These are phyloP conservation scores for Citrus trifoliata DNA, from an alignment of 345 rosid species.

Conservation along the genomic window DNA sequence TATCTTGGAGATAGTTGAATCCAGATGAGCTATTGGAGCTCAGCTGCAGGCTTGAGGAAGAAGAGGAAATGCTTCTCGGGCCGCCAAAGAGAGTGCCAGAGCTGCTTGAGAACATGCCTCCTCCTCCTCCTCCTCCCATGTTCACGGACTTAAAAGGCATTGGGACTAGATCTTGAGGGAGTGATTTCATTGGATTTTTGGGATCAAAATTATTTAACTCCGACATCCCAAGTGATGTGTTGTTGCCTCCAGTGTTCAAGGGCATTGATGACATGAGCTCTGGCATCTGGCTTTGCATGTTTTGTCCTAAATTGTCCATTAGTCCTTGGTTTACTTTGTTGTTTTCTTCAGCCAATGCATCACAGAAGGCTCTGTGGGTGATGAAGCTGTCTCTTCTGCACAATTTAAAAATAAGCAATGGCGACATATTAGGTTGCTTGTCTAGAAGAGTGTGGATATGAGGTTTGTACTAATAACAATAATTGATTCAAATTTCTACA, in stretches of 20 bases:
- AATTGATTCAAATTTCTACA: no score
- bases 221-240: conserved; percentile 29
- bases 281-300: conserved; percentile 42
- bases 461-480: no score
- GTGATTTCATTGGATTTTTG: conserved; percentile 46
- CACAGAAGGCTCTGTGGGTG: conserved; percentile 74
- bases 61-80: conserved; percentile 38
- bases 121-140: conserved; percentile 35
- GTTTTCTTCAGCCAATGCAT: conserved; percentile 72
- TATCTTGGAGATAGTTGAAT: conserved; percentile 44
- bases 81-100: conserved; percentile 46
- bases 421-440: conserved; percentile 11
- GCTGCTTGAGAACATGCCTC: conserved; percentile 51
- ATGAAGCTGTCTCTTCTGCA: conserved; percentile 72
- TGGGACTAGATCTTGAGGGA: conserved; percentile 49
- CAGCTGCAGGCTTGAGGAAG: conserved; percentile 56
- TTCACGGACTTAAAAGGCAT: conserved; percentile 51
- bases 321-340: conserved; percentile 63
- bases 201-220: conserved; percentile 44
- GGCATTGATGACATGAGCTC: conserved; percentile 40
- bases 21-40: conserved; percentile 47
- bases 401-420: neutral
- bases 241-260: conserved; percentile 11
- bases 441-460: neutral
- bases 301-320: conserved; percentile 24